Evolutionary conservation across 345 rosid species (phyloP).

Genomic region (Brassica napus): Da-Ae NC_063444.1:14671001-14671500

Average conservation of each 20-base stretch:
- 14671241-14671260: background rate
- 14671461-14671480: slow-evolving; percentile 86
- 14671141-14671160: slow-evolving; percentile 22
- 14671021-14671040: slow-evolving; percentile 7
- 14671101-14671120: background rate
- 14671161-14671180: background rate
- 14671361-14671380: slow-evolving; percentile 13
- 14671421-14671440: slow-evolving; percentile 2
- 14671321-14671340: background rate
- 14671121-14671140: background rate
- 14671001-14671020: slow-evolving; percentile 23
- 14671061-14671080: background rate
- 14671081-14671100: background rate
- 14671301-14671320: slow-evolving; percentile 1
- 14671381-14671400: background rate
- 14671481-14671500: slow-evolving; percentile 81
- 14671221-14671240: slow-evolving; percentile 1
- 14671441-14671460: slow-evolving; percentile 41
- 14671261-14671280: background rate
- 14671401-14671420: background rate
- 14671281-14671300: background rate
- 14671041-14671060: slow-evolving; percentile 1
- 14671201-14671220: slow-evolving; percentile 14
- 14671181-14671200: slow-evolving; percentile 4
- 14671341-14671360: slow-evolving; percentile 22